A percentile compares a stretch with the other conserved stretches of the same genome.
These are phyloP conservation scores for Scheffersomyces ergatensis DNA, from an alignment of 805 yeast species.

Conservation along the genomic window DNA sequence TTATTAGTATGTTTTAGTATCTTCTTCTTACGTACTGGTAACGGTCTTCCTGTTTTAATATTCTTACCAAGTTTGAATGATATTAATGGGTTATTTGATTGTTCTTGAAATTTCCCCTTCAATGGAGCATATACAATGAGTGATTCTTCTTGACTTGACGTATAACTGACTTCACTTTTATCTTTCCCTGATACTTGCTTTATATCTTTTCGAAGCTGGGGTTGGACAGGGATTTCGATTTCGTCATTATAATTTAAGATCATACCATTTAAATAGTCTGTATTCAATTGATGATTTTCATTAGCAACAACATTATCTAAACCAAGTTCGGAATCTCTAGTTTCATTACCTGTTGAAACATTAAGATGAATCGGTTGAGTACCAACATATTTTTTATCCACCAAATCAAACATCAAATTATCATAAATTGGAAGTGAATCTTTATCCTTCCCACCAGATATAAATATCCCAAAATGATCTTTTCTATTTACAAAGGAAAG, in stretches of 20 bases:
- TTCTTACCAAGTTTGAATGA: slow-evolving; percentile 34
- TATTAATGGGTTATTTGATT: slow-evolving; percentile 27
- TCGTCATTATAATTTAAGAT: slow-evolving; percentile 28
- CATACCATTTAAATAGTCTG: slow-evolving; percentile 32
- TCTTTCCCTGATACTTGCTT: not conserved
- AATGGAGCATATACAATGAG: slow-evolving; percentile 35
- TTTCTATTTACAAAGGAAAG: slow-evolving; percentile 33
- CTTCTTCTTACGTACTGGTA: slow-evolving; percentile 28
- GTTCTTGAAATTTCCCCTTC: slow-evolving; percentile 6
- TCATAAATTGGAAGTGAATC: slow-evolving; percentile 28
- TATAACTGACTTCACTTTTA: not conserved
- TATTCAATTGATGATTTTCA: slow-evolving; percentile 16
- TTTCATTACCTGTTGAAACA: slow-evolving; percentile 9
- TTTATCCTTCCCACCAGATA: slow-evolving; percentile 53
- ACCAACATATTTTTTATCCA: slow-evolving; percentile 31
- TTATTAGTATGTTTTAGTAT: slow-evolving; percentile 2
- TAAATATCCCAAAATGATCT: slow-evolving; percentile 46
- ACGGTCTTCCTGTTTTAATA: slow-evolving; percentile 26
- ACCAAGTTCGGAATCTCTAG: slow-evolving; percentile 11
- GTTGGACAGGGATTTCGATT: slow-evolving; percentile 9
- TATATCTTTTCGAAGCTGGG: not conserved
- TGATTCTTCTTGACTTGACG: slow-evolving; percentile 17
- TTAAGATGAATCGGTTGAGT: slow-evolving; percentile 14
- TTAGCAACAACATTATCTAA: slow-evolving; percentile 10
- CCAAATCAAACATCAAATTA: slow-evolving; percentile 45